Evolutionary conservation across 768 basidiomycete species (phyloP).

Genomic region (Neoboletus magnificus): DNA sequence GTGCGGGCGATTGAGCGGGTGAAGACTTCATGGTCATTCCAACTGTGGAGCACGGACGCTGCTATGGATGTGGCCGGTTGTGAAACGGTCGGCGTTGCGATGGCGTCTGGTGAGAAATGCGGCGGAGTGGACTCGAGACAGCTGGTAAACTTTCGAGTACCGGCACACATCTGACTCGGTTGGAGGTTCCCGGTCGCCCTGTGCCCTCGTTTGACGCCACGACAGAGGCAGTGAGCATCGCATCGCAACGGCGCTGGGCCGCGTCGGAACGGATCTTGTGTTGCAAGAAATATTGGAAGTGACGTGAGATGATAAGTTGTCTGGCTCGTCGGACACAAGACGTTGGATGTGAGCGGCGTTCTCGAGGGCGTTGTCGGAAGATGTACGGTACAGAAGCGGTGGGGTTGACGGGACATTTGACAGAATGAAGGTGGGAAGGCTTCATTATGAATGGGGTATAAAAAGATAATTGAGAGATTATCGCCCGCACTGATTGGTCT

Average conservation of each 20-base stretch:
- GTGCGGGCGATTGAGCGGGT: background rate
- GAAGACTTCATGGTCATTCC: background rate
- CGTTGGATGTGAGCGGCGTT: background rate
- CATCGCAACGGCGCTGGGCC: background rate
- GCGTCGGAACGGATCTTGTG: conserved; percentile 11
- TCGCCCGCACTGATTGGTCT: background rate
- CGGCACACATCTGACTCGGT: background rate
- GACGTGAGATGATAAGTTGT: background rate
- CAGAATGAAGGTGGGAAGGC: background rate
- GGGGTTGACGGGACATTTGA: background rate
- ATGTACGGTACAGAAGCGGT: background rate
- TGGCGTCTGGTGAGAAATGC: background rate
- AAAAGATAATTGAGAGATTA: too few species aligned
- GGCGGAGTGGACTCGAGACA: background rate
- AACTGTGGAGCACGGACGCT: background rate
- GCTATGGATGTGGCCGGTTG: background rate
- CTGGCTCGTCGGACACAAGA: background rate
- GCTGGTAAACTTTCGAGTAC: background rate
- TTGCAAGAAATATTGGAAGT: background rate
- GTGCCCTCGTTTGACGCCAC: background rate
- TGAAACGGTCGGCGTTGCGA: background rate
- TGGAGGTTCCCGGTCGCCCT: background rate
- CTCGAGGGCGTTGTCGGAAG: background rate
- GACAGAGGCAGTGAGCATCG: background rate
- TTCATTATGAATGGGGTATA: too few species aligned